Evolutionary conservation across 345 rosid genomes (phyloP), one percentile per base, ranked within the genome.

Genomic region (Garcia nutans): DNA sequence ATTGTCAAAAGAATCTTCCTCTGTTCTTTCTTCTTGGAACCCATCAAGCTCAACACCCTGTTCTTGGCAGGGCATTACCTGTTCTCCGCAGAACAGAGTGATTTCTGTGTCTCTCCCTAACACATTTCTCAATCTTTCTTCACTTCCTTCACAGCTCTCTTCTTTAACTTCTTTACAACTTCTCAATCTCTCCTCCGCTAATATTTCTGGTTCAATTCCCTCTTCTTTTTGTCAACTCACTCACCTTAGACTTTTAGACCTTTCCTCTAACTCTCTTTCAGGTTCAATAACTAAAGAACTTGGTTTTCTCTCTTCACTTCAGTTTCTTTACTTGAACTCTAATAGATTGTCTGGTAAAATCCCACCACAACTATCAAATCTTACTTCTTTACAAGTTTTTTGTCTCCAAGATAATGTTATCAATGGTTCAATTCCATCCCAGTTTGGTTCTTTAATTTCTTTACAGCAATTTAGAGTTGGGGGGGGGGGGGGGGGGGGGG

Each of bases 401-500:
- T 91, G 98, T 67, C 85, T 95, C 44, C 98, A 95, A 81, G 99
- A 95, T 78, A 95, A 95, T 81, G 72, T 72, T 24, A n/a, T 95
- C 50, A 91, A 93, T 65, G 96, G 96, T 19, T 91, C 99, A 37
- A 89, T 95, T 55, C 96, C 98, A 45, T 86, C 92, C 58, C 94
- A 89, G 61, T 63, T 93, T 59, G 99, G 98, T 70, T 87, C 96
- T 71, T 59, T 95, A 44, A 78, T 86, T 65, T 88, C 97, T 59
- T 91, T 95, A 67, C 98, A 90, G 69, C 88, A 95, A 84, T 80
- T 95, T 42, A 85, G 98, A 70, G 75, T 95, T 45, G 98, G 99
- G 2, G 99, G 99, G 1, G 49, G 98, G 99, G 2, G 99, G 99
- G 1, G 49, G 98, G 99, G 2, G 99, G 99, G 1, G n/a, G 49